Evolutionary conservation across 108 stramenopile genomes (phyloP), one percentile per base, ranked within the genome.

Genomic region (Cyclotella atomus): DNA sequence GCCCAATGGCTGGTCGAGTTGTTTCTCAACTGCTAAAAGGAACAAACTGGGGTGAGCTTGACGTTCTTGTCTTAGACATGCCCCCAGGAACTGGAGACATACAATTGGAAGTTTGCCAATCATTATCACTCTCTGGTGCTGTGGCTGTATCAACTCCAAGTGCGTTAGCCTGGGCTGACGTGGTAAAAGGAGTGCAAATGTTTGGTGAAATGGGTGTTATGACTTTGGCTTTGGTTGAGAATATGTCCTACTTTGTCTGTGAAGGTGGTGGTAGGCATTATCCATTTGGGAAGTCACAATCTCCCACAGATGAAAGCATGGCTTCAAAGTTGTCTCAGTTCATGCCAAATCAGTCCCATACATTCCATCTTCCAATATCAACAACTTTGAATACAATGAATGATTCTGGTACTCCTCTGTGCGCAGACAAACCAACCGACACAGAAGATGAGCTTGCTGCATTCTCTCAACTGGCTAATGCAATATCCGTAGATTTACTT

Each of bases 61-160:
- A 99, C 80, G 91, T 97, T 4, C 84, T 99, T 14, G 76, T 99
- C 4, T 75, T 99, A 16, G 99, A 99, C 75, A 71, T 99, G 81
- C 99, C 99, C 7, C 99, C 96, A 5, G 99, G 99, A 3, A 99
- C 98, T 4, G 99, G 99, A 0, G 99, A 99, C 80, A 96, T 99
- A 0, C 97, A 98, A 72, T 82, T 99, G 45, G 96, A 95, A 49
- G 88, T 99, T 15, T 96, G 95, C 29, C 98, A 99, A 85, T 89
- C 96, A 15, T 57, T 98, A n/a, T 71, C 91, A 52, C 64, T 99
- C 23, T 94, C 91, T 29, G 98, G 96, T 24, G 97, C 98, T n/a
- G 98, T 99, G 33, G 89, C 97, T 5, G 98, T 99, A 17, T 99
- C 99, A 10, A 99, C 99, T 3, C 99, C 99, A 29, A 97, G 97